Conservation (phyloP, 352 stramenopile genomes). For the Phytophthora macrochlamydospora region DNA sequence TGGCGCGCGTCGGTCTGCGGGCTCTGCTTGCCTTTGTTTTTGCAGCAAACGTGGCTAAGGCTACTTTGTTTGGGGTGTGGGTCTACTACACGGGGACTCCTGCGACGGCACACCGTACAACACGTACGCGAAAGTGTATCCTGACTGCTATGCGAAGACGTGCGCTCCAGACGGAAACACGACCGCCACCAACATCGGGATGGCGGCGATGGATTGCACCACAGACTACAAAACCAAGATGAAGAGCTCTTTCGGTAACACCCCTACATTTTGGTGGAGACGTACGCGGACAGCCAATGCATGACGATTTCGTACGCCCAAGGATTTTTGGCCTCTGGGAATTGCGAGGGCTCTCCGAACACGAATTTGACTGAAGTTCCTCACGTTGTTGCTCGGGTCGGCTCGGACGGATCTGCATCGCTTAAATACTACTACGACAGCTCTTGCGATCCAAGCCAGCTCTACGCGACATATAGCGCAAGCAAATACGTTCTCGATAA, state of each 20-base stretch:
- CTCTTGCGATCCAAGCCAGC: conserved; percentile 6
- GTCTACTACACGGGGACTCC: conserved; percentile 17
- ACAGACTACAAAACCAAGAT: conserved; percentile 28
- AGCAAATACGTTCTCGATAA: conserved; percentile 13
- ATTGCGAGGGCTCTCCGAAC: conserved; percentile 31
- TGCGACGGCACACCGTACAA: conserved; percentile 30
- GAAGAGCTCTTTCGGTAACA: conserved; percentile 12
- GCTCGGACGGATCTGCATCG: conserved; percentile 22
- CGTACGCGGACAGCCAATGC: conserved; percentile 14
- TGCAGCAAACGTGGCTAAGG: not conserved
- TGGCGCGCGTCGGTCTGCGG: not conserved
- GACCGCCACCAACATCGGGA: conserved; percentile 12
- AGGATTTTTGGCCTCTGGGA: conserved; percentile 19
- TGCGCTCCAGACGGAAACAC: conserved; percentile 17
- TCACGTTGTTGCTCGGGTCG: conserved; percentile 21
- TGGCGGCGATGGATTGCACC: conserved; percentile 27
- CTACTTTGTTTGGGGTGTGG: conserved; percentile 21
- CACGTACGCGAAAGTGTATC: conserved; percentile 13
- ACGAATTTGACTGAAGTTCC: conserved; percentile 12
- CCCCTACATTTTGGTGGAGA: conserved; percentile 29
- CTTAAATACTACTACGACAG: conserved; percentile 26
- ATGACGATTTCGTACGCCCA: conserved; percentile 16
- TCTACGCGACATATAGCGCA: conserved; percentile 11
- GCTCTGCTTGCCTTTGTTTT: not conserved
- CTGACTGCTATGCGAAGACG: conserved; percentile 3